These are phyloP conservation scores for Aureobasidium sp. DNA, from an alignment of 2,329 filamentous ascomycete species.

Conservation along the genomic window DNA sequence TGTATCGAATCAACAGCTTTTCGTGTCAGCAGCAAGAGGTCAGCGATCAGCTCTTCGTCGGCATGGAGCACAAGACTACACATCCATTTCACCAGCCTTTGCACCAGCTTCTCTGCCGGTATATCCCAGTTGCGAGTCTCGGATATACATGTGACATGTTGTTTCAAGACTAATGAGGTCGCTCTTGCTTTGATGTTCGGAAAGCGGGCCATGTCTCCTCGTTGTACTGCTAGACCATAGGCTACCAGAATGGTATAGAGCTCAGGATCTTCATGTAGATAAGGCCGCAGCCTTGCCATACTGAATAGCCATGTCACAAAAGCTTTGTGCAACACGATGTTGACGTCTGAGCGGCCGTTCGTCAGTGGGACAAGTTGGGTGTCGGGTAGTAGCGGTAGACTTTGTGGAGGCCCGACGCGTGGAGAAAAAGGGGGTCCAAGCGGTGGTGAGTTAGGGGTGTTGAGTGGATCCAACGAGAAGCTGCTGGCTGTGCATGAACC, in stretches of 20 bases:
- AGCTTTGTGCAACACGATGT: background rate
- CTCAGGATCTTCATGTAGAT: background rate
- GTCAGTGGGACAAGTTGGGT: background rate
- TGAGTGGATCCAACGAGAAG: background rate
- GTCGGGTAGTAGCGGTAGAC: background rate
- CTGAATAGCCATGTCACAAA: conserved; percentile 4
- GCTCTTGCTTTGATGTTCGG: conserved; percentile 6
- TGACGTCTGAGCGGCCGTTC: background rate
- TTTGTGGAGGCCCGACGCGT: background rate
- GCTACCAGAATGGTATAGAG: conserved; percentile 1
- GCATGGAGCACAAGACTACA: background rate
- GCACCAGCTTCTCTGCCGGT: background rate
- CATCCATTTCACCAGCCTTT: conserved; percentile 8
- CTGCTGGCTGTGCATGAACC: background rate
- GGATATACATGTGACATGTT: background rate
- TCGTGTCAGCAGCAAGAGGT: background rate
- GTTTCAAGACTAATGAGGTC: background rate
- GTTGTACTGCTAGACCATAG: background rate
- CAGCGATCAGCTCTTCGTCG: background rate
- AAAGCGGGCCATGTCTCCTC: background rate
- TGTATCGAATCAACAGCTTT: background rate
- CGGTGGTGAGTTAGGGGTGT: background rate
- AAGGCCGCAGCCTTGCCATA: background rate
- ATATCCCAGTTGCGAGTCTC: background rate
- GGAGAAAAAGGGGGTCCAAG: background rate